These are phyloP conservation scores for Posidonia oceanica DNA, from an alignment of 116 monocot species.

Conservation along the genomic window DNA sequence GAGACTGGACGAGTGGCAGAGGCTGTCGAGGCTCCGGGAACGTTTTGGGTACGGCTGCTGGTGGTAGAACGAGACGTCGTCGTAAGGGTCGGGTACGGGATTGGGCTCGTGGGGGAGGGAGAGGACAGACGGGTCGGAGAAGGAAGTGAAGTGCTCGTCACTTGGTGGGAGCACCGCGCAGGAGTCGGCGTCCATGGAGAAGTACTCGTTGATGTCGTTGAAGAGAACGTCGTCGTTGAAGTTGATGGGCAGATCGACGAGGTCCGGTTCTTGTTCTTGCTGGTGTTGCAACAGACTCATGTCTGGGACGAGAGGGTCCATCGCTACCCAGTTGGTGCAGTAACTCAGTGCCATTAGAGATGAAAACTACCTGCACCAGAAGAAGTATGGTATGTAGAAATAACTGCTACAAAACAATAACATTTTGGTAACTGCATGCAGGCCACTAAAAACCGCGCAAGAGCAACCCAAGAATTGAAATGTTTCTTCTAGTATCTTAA, in stretches of 20 bases:
- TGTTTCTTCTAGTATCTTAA: too few relatives aligned
- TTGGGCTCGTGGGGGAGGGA: not conserved
- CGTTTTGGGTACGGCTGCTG: not conserved
- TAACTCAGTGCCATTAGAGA: slow-evolving; percentile 1
- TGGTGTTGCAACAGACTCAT: not conserved
- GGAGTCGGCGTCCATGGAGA: not conserved
- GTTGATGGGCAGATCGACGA: not conserved
- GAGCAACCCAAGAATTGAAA: not conserved
- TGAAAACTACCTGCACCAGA: not conserved
- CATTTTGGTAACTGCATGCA: too few relatives aligned
- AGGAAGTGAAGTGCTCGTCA: not conserved
- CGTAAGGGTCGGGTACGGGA: not conserved
- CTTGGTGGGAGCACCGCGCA: not conserved
- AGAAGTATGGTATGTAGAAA: too few relatives aligned
- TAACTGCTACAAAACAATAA: too few relatives aligned
- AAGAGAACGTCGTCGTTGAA: not conserved
- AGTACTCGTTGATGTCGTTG: not conserved
- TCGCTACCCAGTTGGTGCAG: not conserved
- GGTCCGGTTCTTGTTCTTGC: not conserved
- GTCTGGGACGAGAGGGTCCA: not conserved
- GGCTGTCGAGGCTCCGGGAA: not conserved
- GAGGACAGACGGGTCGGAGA: not conserved
- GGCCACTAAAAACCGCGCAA: not conserved
- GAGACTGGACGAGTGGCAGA: not conserved
- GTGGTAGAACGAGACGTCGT: not conserved